Base-by-base conservation (phyloP, 805 yeast genomes). In the Saturnispora halmiae region DNA sequence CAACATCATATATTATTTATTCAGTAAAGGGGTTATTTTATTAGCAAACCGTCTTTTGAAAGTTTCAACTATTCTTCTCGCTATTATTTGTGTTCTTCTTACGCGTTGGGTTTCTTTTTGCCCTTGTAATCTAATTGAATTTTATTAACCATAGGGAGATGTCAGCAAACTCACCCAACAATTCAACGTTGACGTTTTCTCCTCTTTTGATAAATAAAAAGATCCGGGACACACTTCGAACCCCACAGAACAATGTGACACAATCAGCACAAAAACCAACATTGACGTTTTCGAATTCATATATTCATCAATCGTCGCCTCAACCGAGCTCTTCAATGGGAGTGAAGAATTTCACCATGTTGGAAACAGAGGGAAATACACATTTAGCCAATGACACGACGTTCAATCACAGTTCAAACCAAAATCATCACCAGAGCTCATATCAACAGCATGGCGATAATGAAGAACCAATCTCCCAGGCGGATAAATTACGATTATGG, bases 401-500 rank as follows among this genome's bases (percentile, higher is more conserved):
- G 6, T 22, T 22, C 26, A 22, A 22, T 22, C 26, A 22, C 26
- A 32, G 5, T 36, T 36, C 16, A 28, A 28, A 6, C n/a, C n/a
- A n/a, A n/a, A n/a, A n/a, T n/a, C n/a, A n/a, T n/a, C n/a, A n/a
- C n/a, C n/a, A n/a, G n/a, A n/a, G n/a, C n/a, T n/a, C n/a, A n/a
- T n/a, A n/a, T n/a, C n/a, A n/a, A n/a, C n/a, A n/a, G n/a, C n/a
- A 38, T 20, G 38, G 31, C 7, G 58, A 52, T 18, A 54, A 51
- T 14, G 59, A 58, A 20, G 43, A 66, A 38, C 80, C 80, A 5
- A 54, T 75, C 31, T 73, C 95, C 0, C 92, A 83, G 43, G 92
- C 88, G 0, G 96, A 90, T 48, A 77, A 79, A 50, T 69, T 92
- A 27, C 64, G 97, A 34, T 65, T 84, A 22, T 92, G 97, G 98